A percentile compares a stretch with the other conserved stretches of the same genome.
These are phyloP conservation scores for Acanthamoeba castellanii DNA, from an alignment of 208 protist genomes.

Conservation along the genomic window DNA sequence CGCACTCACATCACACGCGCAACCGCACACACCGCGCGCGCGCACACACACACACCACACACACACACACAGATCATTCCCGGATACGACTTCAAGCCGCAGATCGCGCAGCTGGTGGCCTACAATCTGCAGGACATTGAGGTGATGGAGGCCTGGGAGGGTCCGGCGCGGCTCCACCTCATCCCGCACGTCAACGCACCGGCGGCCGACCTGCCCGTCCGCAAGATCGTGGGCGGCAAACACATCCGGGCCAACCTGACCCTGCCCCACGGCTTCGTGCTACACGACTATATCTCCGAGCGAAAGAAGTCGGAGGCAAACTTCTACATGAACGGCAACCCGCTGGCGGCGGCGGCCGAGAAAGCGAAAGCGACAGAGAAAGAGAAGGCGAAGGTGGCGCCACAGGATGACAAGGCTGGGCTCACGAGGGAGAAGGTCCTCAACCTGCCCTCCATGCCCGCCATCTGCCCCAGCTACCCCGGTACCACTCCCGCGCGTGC, in stretches of 20 bases:
- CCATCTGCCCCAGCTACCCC: slow-evolving; percentile 48
- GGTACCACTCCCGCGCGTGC: not conserved
- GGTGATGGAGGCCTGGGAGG: slow-evolving; percentile 41
- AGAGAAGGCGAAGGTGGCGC: not conserved
- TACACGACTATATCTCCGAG: slow-evolving; percentile 57
- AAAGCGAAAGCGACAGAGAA: not conserved
- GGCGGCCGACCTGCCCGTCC: slow-evolving; percentile 30
- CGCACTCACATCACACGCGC: too few species aligned
- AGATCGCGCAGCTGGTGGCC: slow-evolving; percentile 45
- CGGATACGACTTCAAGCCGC: slow-evolving; percentile 26
- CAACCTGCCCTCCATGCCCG: slow-evolving; percentile 52
- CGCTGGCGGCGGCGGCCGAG: not conserved
- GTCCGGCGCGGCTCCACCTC: slow-evolving; percentile 45
- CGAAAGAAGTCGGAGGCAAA: not conserved
- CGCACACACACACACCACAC: too few species aligned
- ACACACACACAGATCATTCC: not conserved
- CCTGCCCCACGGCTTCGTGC: slow-evolving; percentile 47
- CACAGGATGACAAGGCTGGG: not conserved
- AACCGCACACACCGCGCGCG: too few species aligned
- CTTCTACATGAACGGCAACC: slow-evolving; percentile 25
- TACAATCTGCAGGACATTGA: slow-evolving; percentile 49
- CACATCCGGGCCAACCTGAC: slow-evolving; percentile 60
- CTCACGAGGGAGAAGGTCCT: slow-evolving; percentile 19
- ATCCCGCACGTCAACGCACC: slow-evolving; percentile 59
- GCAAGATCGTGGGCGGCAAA: slow-evolving; percentile 46